A percentile compares a stretch with the other conserved stretches of the same genome.
Conservation (phyloP, 2,329 filamentous ascomycete species). For the Botryosphaeria dothidea region DNA sequence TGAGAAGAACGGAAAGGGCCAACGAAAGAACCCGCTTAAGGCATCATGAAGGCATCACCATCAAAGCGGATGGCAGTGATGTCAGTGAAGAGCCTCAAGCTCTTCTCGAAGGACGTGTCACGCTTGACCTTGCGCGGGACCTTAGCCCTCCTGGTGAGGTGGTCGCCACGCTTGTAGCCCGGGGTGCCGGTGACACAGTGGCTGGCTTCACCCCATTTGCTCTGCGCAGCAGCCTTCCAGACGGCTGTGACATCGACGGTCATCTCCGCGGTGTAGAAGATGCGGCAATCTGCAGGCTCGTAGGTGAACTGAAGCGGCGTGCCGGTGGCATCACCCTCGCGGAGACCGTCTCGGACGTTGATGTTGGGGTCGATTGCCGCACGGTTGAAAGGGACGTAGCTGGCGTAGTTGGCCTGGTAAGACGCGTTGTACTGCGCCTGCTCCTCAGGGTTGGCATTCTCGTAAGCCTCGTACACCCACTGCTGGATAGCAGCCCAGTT, state of each 20-base stretch:
- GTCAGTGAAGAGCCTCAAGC: conserved; percentile 12
- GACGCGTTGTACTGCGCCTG: conserved; percentile 30
- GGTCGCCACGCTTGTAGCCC: not conserved
- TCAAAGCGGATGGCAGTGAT: not conserved
- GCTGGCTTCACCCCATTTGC: conserved; percentile 33
- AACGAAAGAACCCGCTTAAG: not conserved
- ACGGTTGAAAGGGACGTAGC: conserved; percentile 31
- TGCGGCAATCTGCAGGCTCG: conserved; percentile 41
- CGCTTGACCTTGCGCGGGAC: conserved; percentile 5
- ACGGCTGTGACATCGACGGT: conserved; percentile 38
- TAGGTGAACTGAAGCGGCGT: conserved; percentile 41
- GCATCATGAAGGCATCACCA: conserved; percentile 16
- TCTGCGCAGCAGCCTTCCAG: conserved; percentile 42
- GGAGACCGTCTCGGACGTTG: conserved; percentile 39
- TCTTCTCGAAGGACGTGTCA: not conserved
- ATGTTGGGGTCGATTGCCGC: conserved; percentile 26
- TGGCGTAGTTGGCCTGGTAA: conserved; percentile 30
- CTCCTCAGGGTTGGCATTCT: conserved; percentile 21
- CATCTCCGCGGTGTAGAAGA: conserved; percentile 44
- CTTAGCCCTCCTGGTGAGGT: conserved; percentile 1
- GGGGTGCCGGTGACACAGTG: conserved; percentile 32
- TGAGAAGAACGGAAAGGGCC: not conserved
- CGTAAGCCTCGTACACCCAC: conserved; percentile 27
- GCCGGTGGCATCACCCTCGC: conserved; percentile 32
- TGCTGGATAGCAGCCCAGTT: conserved; percentile 35